Conservation (phyloP, 331 rosid species). For the Acacia pycnantha region DNA sequence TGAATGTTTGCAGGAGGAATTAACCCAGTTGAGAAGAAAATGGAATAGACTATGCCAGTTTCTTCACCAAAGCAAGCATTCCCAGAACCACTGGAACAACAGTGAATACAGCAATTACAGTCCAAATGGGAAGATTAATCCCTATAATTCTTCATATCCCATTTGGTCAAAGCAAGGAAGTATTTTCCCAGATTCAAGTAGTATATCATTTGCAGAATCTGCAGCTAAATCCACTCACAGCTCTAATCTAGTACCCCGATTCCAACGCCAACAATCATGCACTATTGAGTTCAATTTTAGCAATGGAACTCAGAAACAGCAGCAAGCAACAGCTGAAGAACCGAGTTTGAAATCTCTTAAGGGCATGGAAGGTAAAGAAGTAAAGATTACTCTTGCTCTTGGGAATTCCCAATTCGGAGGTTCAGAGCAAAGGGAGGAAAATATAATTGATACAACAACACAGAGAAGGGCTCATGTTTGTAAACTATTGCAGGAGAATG, state of each 20-base stretch:
- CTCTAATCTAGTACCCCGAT: constrained; percentile 54
- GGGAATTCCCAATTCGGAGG: constrained; percentile 61
- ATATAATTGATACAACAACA: constrained; percentile 40
- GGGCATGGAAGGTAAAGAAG: constrained; percentile 58
- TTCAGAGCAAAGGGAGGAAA: constrained; percentile 48
- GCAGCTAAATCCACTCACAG: constrained; percentile 36
- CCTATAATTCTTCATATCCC: constrained; percentile 57
- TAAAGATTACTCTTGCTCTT: constrained; percentile 76
- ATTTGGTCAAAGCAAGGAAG: constrained; percentile 56
- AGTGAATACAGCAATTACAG: constrained; percentile 32
- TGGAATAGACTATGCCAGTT: constrained; percentile 79
- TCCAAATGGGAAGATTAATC: constrained; percentile 43
- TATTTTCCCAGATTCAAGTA: constrained; percentile 53
- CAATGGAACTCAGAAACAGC: constrained; percentile 40
- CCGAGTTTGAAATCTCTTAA: constrained; percentile 57
- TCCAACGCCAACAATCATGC: constrained; percentile 69
- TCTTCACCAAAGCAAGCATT: constrained; percentile 65
- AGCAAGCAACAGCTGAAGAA: constrained; percentile 30
- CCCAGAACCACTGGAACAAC: constrained; percentile 42
- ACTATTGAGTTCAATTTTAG: constrained; percentile 81
- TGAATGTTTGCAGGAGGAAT: constrained; percentile 59
- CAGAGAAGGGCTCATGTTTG: constrained; percentile 54
- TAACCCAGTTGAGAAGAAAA: constrained; percentile 59
- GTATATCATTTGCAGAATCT: constrained; percentile 66
- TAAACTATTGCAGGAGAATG: constrained; percentile 77